Percentiles rank a stretch among this genome's conserved stretches.
phyloP scores from a whole-genome alignment of 2,329 filamentous ascomycete species.

The Cryoendolithus antarcticus region DNA sequence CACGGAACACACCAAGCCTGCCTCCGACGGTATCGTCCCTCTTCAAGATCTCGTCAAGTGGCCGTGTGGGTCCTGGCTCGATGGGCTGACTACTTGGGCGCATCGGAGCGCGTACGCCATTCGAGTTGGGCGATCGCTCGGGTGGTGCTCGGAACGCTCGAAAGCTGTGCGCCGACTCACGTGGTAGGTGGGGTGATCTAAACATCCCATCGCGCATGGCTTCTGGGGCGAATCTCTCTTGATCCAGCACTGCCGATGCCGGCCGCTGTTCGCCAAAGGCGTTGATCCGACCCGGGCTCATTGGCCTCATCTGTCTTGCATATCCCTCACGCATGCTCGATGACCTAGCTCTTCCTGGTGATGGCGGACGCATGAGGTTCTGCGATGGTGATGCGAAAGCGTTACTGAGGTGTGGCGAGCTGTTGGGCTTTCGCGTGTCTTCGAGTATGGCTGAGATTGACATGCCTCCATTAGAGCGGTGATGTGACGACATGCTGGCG shows the following conservation, averaged over 20 bases:
- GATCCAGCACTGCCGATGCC: constrained; percentile 8
- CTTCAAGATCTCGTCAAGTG: constrained; percentile 3
- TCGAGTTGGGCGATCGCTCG: constrained; percentile 12
- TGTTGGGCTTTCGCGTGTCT: constrained; percentile 13
- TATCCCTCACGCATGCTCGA: constrained; percentile 24
- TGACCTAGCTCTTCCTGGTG: constrained; percentile 27
- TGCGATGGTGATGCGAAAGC: constrained; percentile 20
- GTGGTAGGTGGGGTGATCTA: constrained; percentile 19
- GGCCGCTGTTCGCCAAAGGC: constrained; percentile 15
- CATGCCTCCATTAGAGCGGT: constrained; percentile 50
- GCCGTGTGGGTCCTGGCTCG: constrained; percentile 9
- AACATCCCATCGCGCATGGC: constrained; percentile 19
- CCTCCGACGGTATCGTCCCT: constrained; percentile 3
- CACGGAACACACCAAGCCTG: constrained; percentile 5
- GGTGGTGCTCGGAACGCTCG: constrained; percentile 11
- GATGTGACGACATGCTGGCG: constrained; percentile 36
- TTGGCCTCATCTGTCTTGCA: constrained; percentile 8
- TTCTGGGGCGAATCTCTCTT: constrained; percentile 15
- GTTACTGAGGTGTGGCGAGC: constrained; percentile 21
- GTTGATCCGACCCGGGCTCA: constrained; percentile 14
- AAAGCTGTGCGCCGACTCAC: constrained; percentile 21
- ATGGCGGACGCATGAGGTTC: constrained; percentile 36
- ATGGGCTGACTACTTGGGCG: constrained; percentile 25
- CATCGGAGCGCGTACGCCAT: constrained; percentile 12
- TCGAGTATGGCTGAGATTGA: constrained; percentile 59